Evolutionary conservation across 179 eudicot species (phyloP).

Genomic region (Actinidia chinensis): DNA sequence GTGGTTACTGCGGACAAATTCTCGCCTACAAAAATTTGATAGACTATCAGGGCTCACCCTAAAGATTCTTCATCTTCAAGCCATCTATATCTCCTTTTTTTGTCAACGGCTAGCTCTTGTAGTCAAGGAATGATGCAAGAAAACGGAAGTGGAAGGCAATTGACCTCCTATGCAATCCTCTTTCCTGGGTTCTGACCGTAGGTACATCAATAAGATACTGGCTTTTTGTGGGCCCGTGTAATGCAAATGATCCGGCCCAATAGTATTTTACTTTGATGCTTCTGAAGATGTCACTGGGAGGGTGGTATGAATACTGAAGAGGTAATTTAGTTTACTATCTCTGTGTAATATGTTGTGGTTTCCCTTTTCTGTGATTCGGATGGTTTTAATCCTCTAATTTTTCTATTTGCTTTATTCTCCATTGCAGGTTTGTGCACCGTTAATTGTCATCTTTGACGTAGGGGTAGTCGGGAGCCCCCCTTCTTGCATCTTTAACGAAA

Average conservation of each 20-base stretch:
- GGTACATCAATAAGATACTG: constrained; percentile 97
- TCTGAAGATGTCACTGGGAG: constrained; percentile 98
- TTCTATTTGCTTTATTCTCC: constrained; percentile 11
- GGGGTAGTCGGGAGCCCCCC: constrained; percentile 81
- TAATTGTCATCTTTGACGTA: constrained; percentile 54
- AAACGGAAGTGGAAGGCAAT: constrained; percentile 34
- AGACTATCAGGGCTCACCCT: constrained; percentile 37
- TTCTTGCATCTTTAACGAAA: constrained; percentile 62
- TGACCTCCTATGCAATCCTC: constrained; percentile 89
- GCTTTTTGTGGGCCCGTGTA: constrained; percentile 97
- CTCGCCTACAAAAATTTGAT: constrained; percentile 21
- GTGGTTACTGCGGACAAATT: constrained; percentile 27
- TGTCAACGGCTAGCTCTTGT: constrained; percentile 35
- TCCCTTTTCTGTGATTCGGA: not conserved
- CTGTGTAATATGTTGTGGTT: not conserved
- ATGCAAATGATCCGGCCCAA: constrained; percentile 78
- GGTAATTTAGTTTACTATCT: constrained; percentile 38
- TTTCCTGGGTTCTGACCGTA: constrained; percentile 87
- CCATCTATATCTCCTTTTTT: constrained; percentile 32
- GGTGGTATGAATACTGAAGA: constrained; percentile 83
- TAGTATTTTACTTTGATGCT: constrained; percentile 86
- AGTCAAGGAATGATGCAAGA: constrained; percentile 24
- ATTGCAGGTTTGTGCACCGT: constrained; percentile 67
- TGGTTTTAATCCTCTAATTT: not conserved
- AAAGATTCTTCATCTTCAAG: constrained; percentile 66